Evolutionary conservation across 2,329 filamentous ascomycete genomes (phyloP).

Genomic region (Diplodia sapinea): DNA sequence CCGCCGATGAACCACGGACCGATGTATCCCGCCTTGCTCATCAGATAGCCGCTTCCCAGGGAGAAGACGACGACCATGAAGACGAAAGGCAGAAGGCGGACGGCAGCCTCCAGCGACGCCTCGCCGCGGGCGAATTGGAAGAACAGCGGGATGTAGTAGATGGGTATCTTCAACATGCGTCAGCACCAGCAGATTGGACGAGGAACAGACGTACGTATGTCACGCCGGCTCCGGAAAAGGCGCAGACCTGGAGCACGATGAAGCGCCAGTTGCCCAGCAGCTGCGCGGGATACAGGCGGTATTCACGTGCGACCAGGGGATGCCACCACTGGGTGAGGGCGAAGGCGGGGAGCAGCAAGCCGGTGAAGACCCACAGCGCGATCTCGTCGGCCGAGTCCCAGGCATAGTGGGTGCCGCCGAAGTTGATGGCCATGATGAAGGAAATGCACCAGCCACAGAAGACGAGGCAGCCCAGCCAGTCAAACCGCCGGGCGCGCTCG

Average conservation of each 20-base stretch:
- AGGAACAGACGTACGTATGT: too few relatives aligned
- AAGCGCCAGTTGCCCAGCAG: slow-evolving; percentile 48
- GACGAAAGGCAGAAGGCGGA: slow-evolving; percentile 24
- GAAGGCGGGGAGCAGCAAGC: slow-evolving; percentile 52
- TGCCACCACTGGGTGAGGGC: slow-evolving; percentile 52
- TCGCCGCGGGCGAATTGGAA: slow-evolving; percentile 29
- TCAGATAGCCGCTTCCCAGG: slow-evolving; percentile 3
- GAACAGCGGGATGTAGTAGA: slow-evolving; percentile 44
- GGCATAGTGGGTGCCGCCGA: slow-evolving; percentile 57
- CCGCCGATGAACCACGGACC: neutral
- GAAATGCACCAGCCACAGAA: too few relatives aligned
- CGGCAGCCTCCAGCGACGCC: neutral
- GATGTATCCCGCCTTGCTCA: neutral
- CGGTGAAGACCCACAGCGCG: slow-evolving; percentile 53
- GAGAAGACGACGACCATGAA: slow-evolving; percentile 2
- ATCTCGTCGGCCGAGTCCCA: slow-evolving; percentile 57
- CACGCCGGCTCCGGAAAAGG: slow-evolving; percentile 26
- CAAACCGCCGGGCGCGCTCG: slow-evolving; percentile 31
- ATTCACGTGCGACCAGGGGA: slow-evolving; percentile 52
- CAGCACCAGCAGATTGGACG: too few relatives aligned
- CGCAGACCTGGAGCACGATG: slow-evolving; percentile 50
- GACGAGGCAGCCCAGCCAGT: slow-evolving; percentile 51
- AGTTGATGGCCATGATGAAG: slow-evolving; percentile 54
- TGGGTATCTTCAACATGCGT: slow-evolving; percentile 33
- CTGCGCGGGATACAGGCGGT: slow-evolving; percentile 58